phyloP scores from a whole-genome alignment of 2,329 filamentous ascomycete genomes.

The Diplodia sapinea region DNA sequence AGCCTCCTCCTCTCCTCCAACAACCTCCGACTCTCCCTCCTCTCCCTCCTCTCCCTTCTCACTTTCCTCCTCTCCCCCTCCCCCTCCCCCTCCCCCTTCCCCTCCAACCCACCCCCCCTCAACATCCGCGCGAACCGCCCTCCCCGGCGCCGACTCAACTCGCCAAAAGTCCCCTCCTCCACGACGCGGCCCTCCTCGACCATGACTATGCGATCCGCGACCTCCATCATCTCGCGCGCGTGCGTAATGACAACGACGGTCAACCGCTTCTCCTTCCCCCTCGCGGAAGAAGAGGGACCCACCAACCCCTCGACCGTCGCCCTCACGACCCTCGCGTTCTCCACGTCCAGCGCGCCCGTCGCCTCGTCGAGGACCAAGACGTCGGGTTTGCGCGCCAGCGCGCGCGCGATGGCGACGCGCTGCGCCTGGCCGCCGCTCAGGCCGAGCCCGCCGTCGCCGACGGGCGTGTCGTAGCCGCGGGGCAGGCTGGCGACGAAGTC shows the following conservation, averaged over 20 bases:
- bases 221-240: constrained; percentile 81
- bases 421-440: constrained; percentile 86
- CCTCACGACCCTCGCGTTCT: constrained; percentile 69
- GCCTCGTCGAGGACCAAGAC: constrained; percentile 86
- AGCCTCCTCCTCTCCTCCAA: background rate
- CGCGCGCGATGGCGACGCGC: constrained; percentile 78
- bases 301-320: too few species aligned
- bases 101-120: constrained; percentile 43
- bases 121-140: constrained; percentile 45
- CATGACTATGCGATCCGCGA: constrained; percentile 75
- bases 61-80: too few species aligned
- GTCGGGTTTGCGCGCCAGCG: constrained; percentile 71
- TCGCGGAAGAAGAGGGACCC: too few species aligned
- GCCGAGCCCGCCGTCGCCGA: constrained; percentile 76
- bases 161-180: constrained; percentile 70
- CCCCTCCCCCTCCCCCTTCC: background rate
- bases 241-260: constrained; percentile 85
- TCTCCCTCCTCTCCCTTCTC: too few species aligned
- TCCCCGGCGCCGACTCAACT: constrained; percentile 53
- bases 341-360: constrained; percentile 77
- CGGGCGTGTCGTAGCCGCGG: constrained; percentile 70
- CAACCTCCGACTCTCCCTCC: background rate
- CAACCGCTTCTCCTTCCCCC: constrained; percentile 54
- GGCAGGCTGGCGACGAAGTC: constrained; percentile 78
- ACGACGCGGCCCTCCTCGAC: constrained; percentile 70